Percentiles rank a stretch among this genome's conserved stretches.
Conservation (phyloP, 306 rosid genomes). For the Sophora flavescens region DNA sequence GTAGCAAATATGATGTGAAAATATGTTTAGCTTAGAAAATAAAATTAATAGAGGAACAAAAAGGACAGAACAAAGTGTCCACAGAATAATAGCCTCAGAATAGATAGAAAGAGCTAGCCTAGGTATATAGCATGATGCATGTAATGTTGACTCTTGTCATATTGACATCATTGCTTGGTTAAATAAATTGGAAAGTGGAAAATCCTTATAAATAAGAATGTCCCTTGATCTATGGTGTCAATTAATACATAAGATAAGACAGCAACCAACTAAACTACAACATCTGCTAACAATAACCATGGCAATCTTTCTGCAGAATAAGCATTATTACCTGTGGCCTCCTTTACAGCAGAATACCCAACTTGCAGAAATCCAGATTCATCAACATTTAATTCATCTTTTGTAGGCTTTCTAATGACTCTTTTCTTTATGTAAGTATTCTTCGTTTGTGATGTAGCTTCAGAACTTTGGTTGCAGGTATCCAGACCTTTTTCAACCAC, state of each 20-base stretch:
- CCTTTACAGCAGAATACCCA: conserved; percentile 78
- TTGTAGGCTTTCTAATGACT: conserved; percentile 56
- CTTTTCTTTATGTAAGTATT: conserved; percentile 54
- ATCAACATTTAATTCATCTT: conserved; percentile 52
- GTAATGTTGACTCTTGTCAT: conserved; percentile 5
- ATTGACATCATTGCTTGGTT: conserved; percentile 25
- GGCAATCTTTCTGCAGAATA: too few relatives aligned
- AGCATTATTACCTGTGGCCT: conserved; percentile 72
- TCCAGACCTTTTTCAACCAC: conserved; percentile 69
- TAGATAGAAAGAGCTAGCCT: conserved; percentile 9
- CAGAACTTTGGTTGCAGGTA: conserved; percentile 50
- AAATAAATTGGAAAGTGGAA: conserved; percentile 29
- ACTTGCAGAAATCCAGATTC: conserved; percentile 59
- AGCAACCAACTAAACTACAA: conserved; percentile 20
- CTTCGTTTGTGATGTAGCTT: conserved; percentile 46
- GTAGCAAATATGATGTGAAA: conserved; percentile 18
- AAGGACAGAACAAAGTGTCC: conserved; percentile 28
- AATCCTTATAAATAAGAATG: conserved; percentile 1
- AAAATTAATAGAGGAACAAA: conserved; percentile 1
- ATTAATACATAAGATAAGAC: conserved; percentile 6
- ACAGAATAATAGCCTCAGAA: conserved; percentile 16
- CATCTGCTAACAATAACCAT: too few relatives aligned
- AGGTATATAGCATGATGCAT: conserved; percentile 34
- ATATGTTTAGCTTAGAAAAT: not conserved
- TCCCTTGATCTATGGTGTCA: conserved; percentile 19